Base-by-base conservation (phyloP, 2,329 filamentous ascomycete genomes). In the Colletotrichum paranaense region DNA sequence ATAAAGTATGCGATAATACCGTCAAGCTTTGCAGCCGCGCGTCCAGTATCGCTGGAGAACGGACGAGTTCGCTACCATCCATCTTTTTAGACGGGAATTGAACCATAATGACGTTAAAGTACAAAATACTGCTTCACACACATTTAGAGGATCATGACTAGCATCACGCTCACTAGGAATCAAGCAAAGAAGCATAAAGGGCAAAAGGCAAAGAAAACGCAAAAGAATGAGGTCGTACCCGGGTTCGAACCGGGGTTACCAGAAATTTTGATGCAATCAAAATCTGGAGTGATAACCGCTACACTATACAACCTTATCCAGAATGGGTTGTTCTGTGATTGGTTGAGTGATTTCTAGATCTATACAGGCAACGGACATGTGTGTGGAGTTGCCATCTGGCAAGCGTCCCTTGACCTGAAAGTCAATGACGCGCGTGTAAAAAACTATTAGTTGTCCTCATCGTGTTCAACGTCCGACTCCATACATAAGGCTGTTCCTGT, bases 161-260 rank as follows among this genome's bases (percentile, higher is more conserved):
- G 28, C 26, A 26, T 26, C 26, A 26, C 26, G 0, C 26, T 26
- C 26, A 26, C 26, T 26, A 26, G 26, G 26, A 0, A 26, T 26
- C 26, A 26, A 26, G 26, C 26, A 26, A 26, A 26, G 4, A 26
- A 4, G 26, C 26, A 26, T 26, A 26, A 26, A 5, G 26, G 26
- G 26, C 26, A 26, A 26, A 26, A 26, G 4, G 26, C 26, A 26
- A 26, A 26, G 3, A 5, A 26, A 5, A 26, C 0, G 4, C 4
- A 26, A 26, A 26, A 26, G 4, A 1, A 19, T 12, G 0, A 73
- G 71, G 71, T 73, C 71, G 67, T 60, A 24, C 71, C 71, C 71
- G 71, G 71, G 71, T 70, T 73, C 71, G 71, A 73, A 73, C 71
- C 71, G 71, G 71, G 71, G 71, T 73, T 71, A 56, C 67, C 71